Evolutionary conservation across 78 protist species (phyloP), one percentile per base, ranked within the genome.

Genomic region (Polysphondylium violaceum): DNA sequence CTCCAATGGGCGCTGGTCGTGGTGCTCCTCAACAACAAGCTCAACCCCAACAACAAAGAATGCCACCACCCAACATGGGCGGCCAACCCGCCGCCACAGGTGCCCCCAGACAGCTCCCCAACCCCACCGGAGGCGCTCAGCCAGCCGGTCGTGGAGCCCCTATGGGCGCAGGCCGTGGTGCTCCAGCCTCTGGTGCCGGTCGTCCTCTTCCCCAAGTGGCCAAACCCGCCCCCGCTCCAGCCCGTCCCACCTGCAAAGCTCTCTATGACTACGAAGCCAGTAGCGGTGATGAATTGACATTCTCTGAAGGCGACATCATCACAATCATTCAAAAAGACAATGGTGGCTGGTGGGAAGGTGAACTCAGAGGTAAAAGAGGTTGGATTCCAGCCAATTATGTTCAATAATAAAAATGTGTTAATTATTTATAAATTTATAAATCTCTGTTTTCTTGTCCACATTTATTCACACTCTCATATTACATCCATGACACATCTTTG

Each of bases 291-390:
- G 97, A 96, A 63, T 77, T 96, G 35, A 61, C 94, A 19, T 76
- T 96, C 72, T 61, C 78, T 29, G 97, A 64, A 33, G 97, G 97
- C 33, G 97, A 95, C 40, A n/a, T 67, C 19, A 68, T 96, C 1
- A 41, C 35, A 33, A 43, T 96, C 29, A 56, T 93, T 19, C 71
- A 87, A 53, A 88, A 96, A 73, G 94, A 51, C 35, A 53, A 68
- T 21, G 93, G 94, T 43, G 97, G 96, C 27, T 96, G 97, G 97
- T 88, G 96, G 94, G 96, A 96, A 69, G 93, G 97, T 63, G 93
- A 94, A 31, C 74, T 95, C 33, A 91, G 88, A 56, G 96, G 95
- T 35, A 68, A 87, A 27, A 69, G 55, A 29, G 97, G 97, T 33
- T 94, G 69, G 74, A 21, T 79, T 35, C 96, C 96, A 8, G 12